Conservation (phyloP, 148 eudicot genomes). For the Vaccinium darrowii region DNA sequence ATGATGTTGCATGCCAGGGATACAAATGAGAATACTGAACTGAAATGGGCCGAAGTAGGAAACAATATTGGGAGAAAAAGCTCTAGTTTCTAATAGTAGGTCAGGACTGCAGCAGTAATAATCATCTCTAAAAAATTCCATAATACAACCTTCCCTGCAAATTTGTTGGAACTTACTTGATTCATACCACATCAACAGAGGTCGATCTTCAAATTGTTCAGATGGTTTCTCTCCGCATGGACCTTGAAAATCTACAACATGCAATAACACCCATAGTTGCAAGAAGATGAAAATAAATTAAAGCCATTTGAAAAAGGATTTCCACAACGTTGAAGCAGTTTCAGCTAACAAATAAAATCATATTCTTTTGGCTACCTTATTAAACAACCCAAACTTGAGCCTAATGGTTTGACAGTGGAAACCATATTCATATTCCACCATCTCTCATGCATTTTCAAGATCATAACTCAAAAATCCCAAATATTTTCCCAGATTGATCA, state of each 20-base stretch:
- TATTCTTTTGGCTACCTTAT: not conserved
- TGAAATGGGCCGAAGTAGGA: not conserved
- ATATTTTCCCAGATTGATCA: not conserved
- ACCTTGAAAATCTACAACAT: not conserved
- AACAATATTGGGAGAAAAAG: not conserved
- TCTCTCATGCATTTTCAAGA: not conserved
- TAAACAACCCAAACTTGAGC: not conserved
- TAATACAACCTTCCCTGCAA: not conserved
- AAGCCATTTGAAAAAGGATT: not conserved
- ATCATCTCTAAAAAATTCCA: not conserved
- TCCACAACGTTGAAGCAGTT: not conserved
- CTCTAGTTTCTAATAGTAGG: not conserved
- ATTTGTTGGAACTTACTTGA: conserved; percentile 9
- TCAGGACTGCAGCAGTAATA: not conserved
- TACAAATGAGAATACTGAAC: not conserved
- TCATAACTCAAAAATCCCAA: not conserved
- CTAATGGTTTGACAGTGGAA: not conserved
- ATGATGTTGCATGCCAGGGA: not conserved
- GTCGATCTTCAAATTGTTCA: conserved; percentile 10
- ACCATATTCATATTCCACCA: not conserved
- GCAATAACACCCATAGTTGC: not conserved
- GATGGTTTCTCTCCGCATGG: not conserved
- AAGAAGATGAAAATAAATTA: not conserved
- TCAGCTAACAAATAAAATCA: not conserved
- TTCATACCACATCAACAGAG: conserved; percentile 9